Evolutionary conservation across 1,284 basidiomycete species (phyloP).

Genomic region (Ceratobasidium papillatum): DNA sequence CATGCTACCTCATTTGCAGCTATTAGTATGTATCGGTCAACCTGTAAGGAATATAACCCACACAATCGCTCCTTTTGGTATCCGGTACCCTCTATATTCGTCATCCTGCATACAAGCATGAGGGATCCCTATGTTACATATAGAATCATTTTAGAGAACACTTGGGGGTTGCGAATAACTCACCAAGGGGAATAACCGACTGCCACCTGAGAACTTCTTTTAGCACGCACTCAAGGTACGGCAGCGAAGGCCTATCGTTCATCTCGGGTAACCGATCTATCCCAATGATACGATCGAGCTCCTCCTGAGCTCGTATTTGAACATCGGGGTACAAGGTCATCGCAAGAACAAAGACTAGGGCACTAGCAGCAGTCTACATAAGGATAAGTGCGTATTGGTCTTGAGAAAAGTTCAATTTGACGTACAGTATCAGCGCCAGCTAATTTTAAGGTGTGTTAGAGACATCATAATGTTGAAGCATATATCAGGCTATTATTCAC

Average conservation of each 20-base stretch:
- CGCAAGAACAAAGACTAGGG: conserved; percentile 27
- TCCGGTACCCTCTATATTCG: conserved; percentile 43
- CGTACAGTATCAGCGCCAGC: conserved; percentile 32
- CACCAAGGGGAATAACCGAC: conserved; percentile 34
- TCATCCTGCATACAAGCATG: conserved; percentile 42
- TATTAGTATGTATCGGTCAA: neutral
- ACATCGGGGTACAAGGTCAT: conserved; percentile 37
- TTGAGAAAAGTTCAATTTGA: neutral
- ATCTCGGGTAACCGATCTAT: conserved; percentile 32
- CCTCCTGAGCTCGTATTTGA: conserved; percentile 32
- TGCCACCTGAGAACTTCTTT: conserved; percentile 35
- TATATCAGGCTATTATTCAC: neutral
- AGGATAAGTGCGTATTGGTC: neutral
- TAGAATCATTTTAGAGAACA: neutral
- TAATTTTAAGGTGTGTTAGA: neutral
- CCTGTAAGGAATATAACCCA: neutral
- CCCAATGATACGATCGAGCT: conserved; percentile 37
- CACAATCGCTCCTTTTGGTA: conserved; percentile 44
- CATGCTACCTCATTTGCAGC: neutral
- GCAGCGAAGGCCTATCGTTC: conserved; percentile 16
- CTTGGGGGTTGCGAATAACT: neutral
- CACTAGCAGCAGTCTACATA: conserved; percentile 1
- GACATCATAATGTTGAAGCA: neutral
- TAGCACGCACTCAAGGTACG: conserved; percentile 21
- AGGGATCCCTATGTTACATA: conserved; percentile 17